These are phyloP conservation scores for Tanozyma kutaoensis DNA, from an alignment of 805 yeast genomes.

Conservation along the genomic window DNA sequence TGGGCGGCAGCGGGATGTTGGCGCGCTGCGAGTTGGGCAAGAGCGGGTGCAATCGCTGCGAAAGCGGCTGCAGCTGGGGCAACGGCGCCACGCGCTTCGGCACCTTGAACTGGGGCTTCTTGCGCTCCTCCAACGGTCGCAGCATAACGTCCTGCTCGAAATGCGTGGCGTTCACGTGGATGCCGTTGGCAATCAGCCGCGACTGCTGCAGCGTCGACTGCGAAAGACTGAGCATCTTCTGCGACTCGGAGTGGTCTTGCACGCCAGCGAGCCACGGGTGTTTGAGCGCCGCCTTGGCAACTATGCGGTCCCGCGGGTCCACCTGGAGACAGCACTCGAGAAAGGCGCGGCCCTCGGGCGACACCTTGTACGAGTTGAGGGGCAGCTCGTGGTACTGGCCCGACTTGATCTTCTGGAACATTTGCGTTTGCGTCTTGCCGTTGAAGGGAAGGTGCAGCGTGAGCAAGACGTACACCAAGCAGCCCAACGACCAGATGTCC, in stretches of 20 bases:
- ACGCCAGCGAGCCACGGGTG: conserved; percentile 67
- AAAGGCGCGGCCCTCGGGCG: conserved; percentile 61
- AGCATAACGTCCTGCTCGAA: conserved; percentile 30
- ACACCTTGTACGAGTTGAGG: conserved; percentile 49
- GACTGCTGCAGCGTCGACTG: conserved; percentile 62
- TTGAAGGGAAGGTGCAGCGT: conserved; percentile 94
- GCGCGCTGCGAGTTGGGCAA: background rate
- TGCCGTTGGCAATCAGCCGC: conserved; percentile 26
- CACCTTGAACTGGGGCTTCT: conserved; percentile 23
- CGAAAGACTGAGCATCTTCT: conserved; percentile 41
- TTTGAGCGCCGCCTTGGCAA: conserved; percentile 61
- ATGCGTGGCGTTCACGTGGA: conserved; percentile 19
- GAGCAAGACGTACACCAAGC: conserved; percentile 79
- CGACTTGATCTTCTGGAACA: conserved; percentile 59
- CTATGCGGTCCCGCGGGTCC: conserved; percentile 58
- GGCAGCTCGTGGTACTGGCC: conserved; percentile 78
- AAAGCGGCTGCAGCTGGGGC: conserved; percentile 23
- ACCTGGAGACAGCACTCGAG: conserved; percentile 59
- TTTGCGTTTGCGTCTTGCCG: conserved; percentile 79
- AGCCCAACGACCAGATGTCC: conserved; percentile 97
- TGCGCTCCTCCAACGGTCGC: conserved; percentile 23
- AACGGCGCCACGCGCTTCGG: conserved; percentile 30
- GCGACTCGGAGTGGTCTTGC: conserved; percentile 13
- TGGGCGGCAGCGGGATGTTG: background rate
- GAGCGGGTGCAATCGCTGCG: conserved; percentile 1